Base-by-base conservation (phyloP, 352 stramenopile genomes). In the Phytophthora crassamura region DNA sequence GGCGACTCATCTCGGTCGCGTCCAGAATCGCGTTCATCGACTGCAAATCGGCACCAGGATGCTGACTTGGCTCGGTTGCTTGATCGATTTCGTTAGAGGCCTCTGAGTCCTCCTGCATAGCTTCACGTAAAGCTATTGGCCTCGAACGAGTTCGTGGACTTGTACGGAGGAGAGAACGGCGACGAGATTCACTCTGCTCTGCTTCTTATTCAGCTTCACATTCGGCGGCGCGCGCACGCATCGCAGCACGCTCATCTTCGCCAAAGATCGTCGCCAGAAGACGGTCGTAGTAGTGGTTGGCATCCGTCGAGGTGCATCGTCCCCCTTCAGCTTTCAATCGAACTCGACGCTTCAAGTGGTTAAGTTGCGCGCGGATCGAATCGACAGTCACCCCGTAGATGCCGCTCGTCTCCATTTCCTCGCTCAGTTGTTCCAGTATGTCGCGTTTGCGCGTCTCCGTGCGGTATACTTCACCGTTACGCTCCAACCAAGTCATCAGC, bases 401-500 rank as follows among this genome's bases (percentile, higher is more conserved):
- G 2, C 62, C 62, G 25, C 56, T 53, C 3, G 54, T 46, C n/a
- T 28, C 46, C 53, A 70, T 70, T 8, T 70, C 62, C 39, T 65
- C 46, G 1, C 20, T 28, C 12, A 70, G 18, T 41, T 65, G n/a
- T 11, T 65, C 36, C 18, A 70, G 47, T 22, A 66, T 20, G 5
- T 22, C 34, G 14, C 48, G 5, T 51, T 59, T 70, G 25, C 47
- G 45, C 10, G 52, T 58, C 11, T 46, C 59, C 22, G 18, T 9
- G 16, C 25, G 55, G 28, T 60, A 70, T 38, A 42, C 53, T 12
- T 58, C 55, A 2, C 62, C 33, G 15, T 70, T 52, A n/a, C 41
- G 39, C 28, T 65, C 62, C 40, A 70, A n/a, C 62, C 62, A 70
- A 2, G 39, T 18, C 39, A 65, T 35, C 39, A 70, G 30, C 32